Evolutionary conservation across 2,329 filamentous ascomycete genomes (phyloP), one percentile per base, ranked within the genome.

Genomic region (Ascosphaera aggregata): DNA sequence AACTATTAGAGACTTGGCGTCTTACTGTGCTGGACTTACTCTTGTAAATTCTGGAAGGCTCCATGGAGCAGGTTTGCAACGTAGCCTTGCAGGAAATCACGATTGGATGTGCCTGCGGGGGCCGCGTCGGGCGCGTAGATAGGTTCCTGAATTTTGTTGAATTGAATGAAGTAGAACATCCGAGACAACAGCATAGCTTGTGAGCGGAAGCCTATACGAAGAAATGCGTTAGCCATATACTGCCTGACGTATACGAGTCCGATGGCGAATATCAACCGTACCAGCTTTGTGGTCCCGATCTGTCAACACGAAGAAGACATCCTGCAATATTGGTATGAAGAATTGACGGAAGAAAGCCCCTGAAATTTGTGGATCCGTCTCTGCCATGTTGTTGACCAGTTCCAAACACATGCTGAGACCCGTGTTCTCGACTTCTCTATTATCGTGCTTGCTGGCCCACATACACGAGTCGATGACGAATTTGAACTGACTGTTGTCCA

Each of bases 401-500:
- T 98, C 89, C 47, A 93, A 73, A 57, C 86, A 95, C 89, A 98
- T 98, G 59, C 85, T 89, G 43, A 98, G 72, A 43, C 89, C 89
- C 31, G 89, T 91, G 47, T 80, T 82, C 60, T 98, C 89, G 20
- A 98, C 89, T 54, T 94, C 84, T 43, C 89, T 80, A 61, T 98
- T 98, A 63, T 98, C 89, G 59, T 98, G 89, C 66, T 98, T 98
- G 65, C 86, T 94, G n/a, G 91, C 89, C 91, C 89, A 98, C 69
- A 95, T 84, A 66, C 91, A 98, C 27, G 86, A 92, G 58, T 98
- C 89, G 47, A 98, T 95, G 50, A 98, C 85, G 53, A 95, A 92
- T 63, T 98, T 98, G 73, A 98, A 98, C 54, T 94, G 89, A 43
- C 82, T 75, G 51, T 81, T 86, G 54, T 98, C 86, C 24, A 98